A percentile compares a stretch with the other conserved stretches of the same genome.
Conservation (phyloP, 108 stramenopile genomes). For the Schizochytrium sp. region DNA sequence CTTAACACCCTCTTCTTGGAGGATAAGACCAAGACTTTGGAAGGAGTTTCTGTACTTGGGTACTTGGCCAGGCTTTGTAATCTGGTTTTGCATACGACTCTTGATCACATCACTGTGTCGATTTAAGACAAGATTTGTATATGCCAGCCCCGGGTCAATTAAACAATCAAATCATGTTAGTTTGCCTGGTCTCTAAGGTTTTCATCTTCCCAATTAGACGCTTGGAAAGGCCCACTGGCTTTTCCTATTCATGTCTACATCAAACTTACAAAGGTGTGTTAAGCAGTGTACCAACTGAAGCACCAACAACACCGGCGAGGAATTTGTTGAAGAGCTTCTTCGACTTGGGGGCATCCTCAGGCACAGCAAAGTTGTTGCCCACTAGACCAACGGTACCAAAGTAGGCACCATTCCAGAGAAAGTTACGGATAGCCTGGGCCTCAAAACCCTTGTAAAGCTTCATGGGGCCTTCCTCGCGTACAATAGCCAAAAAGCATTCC, state of each 20-base stretch:
- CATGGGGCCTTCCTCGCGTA: constrained; percentile 67
- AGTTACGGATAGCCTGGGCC: constrained; percentile 69
- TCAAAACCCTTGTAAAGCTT: constrained; percentile 72
- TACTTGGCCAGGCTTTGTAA: constrained; percentile 56
- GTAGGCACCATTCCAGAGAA: constrained; percentile 73
- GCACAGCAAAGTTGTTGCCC: constrained; percentile 52
- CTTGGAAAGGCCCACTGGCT: not conserved
- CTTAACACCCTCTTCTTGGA: constrained; percentile 67
- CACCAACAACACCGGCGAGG: constrained; percentile 67
- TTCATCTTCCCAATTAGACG: not conserved
- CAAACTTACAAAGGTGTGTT: constrained; percentile 70
- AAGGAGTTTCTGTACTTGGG: constrained; percentile 69
- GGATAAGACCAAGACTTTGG: constrained; percentile 68
- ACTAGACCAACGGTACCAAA: constrained; percentile 71
- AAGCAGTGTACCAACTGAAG: constrained; percentile 68
- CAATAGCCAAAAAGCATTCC: constrained; percentile 62
- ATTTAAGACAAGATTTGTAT: not conserved
- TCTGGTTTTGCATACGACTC: constrained; percentile 72
- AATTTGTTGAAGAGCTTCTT: constrained; percentile 67
- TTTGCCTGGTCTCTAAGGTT: not conserved
- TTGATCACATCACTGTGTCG: constrained; percentile 67
- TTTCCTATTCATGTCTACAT: too few relatives aligned
- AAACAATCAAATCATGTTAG: not conserved
- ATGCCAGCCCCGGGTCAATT: not conserved
- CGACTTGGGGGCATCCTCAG: constrained; percentile 52